phyloP scores from a whole-genome alignment of 345 rosid genomes.

The Rubroshorea leprosula region DNA sequence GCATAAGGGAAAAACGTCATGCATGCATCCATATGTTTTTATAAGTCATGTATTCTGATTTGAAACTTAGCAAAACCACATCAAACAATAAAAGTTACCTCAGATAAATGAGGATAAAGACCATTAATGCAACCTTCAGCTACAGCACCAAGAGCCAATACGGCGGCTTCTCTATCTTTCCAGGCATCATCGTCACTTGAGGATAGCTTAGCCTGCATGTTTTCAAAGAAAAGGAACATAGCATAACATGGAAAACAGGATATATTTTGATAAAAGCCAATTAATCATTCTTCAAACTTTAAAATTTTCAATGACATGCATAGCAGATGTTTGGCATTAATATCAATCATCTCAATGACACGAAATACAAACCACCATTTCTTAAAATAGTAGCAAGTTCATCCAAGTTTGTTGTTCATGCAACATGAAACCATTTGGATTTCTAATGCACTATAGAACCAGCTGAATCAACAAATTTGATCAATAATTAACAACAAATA shows the following conservation, averaged over 20 bases:
- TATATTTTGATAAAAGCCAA: background rate
- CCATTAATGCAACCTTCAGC: slow-evolving; percentile 96
- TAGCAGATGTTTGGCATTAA: background rate
- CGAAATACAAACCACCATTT: background rate
- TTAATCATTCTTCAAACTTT: too few species aligned
- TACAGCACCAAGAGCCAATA: slow-evolving; percentile 90
- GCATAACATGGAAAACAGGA: background rate
- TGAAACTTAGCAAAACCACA: slow-evolving; percentile 7
- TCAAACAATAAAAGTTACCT: slow-evolving; percentile 43
- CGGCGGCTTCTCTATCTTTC: slow-evolving; percentile 99
- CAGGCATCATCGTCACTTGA: slow-evolving; percentile 75
- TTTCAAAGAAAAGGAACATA: slow-evolving; percentile 7
- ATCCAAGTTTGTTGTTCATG: background rate
- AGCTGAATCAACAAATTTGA: background rate
- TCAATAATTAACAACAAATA: background rate
- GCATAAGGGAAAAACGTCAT: too few species aligned
- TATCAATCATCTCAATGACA: background rate
- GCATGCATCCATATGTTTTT: too few species aligned
- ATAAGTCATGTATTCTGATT: background rate
- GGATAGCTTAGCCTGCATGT: slow-evolving; percentile 64
- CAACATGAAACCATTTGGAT: slow-evolving; percentile 2
- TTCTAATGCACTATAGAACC: slow-evolving; percentile 2
- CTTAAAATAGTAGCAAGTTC: background rate
- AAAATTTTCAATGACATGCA: background rate
- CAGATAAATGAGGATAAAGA: slow-evolving; percentile 78